These are phyloP conservation scores for Arachnopeziza araneosa DNA, from an alignment of 2,329 filamentous ascomycete species.

Conservation along the genomic window DNA sequence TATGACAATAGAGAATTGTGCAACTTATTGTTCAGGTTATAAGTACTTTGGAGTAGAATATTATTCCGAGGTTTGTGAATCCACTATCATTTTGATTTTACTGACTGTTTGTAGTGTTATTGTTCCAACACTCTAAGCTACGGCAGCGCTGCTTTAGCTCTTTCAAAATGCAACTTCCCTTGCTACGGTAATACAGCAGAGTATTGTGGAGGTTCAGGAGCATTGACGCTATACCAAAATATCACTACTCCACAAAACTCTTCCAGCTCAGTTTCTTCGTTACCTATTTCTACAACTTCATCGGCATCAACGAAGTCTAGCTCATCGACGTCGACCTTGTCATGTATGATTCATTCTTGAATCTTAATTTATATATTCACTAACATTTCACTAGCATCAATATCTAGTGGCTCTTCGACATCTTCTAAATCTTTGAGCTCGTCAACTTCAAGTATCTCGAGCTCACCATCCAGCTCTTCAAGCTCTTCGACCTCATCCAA, in stretches of 20 bases:
- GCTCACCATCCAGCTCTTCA: too few relatives aligned
- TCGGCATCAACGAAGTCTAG: not conserved
- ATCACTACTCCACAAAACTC: not conserved
- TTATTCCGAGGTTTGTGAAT: not conserved
- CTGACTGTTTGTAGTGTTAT: constrained; percentile 21
- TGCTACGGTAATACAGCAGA: constrained; percentile 2
- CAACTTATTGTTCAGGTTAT: constrained; percentile 25
- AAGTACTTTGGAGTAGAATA: constrained; percentile 35
- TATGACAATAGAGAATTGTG: constrained; percentile 31
- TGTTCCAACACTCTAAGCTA: constrained; percentile 23
- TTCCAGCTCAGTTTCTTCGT: not conserved
- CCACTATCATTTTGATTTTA: not conserved
- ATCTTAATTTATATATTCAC: too few relatives aligned
- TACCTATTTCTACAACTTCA: not conserved
- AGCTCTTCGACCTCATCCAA: not conserved
- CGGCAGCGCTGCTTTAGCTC: constrained; percentile 1
- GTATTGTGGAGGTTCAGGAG: constrained; percentile 4
- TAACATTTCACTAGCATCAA: too few relatives aligned
- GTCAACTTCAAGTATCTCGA: too few relatives aligned
- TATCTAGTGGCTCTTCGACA: too few relatives aligned
- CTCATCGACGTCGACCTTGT: not conserved
- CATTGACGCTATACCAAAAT: constrained; percentile 6
- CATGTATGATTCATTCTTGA: not conserved
- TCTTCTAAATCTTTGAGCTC: too few relatives aligned
- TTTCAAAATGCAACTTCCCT: constrained; percentile 1